A percentile compares a stretch with the other conserved stretches of the same genome.
Evolutionary conservation across 2,329 filamentous ascomycete genomes (phyloP).

Genomic region (Waltergamsia citrina): DNA sequence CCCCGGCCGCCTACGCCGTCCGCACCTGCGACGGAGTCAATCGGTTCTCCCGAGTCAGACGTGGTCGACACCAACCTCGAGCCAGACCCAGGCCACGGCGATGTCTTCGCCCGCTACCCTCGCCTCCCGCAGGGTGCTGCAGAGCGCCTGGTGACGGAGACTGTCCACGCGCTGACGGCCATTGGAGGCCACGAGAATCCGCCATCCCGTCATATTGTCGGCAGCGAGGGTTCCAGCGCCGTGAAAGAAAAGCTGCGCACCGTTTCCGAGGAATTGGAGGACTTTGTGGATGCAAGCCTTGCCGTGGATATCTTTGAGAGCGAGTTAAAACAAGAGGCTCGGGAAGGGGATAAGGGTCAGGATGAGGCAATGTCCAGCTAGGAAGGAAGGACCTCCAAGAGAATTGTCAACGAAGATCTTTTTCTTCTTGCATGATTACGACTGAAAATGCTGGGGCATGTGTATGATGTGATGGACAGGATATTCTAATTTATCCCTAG

Average conservation of each 20-base stretch:
- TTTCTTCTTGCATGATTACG: no score
- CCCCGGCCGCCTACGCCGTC: constrained; percentile 12
- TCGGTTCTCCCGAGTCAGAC: constrained; percentile 16
- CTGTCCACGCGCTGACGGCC: constrained; percentile 80
- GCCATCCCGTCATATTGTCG: constrained; percentile 87
- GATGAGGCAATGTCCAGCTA: not conserved
- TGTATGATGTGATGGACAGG: no score
- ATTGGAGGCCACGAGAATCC: constrained; percentile 96
- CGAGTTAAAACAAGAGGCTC: constrained; percentile 42
- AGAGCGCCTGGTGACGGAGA: constrained; percentile 73
- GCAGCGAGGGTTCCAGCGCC: constrained; percentile 74
- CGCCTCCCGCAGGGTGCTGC: constrained; percentile 58
- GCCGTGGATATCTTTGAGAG: constrained; percentile 68
- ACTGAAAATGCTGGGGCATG: no score
- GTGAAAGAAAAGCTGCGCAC: constrained; percentile 97
- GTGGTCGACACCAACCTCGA: constrained; percentile 16
- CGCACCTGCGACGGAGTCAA: not conserved
- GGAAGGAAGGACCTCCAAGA: not conserved
- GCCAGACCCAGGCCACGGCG: constrained; percentile 21
- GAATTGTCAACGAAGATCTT: no score
- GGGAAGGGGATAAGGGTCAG: constrained; percentile 10
- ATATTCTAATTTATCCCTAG: no score
- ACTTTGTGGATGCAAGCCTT: constrained; percentile 84
- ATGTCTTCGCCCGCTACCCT: constrained; percentile 62
- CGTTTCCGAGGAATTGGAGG: constrained; percentile 90